Conservation (phyloP, 176 grass and related monocot species). For the Puccinellia tenuiflora region DNA sequence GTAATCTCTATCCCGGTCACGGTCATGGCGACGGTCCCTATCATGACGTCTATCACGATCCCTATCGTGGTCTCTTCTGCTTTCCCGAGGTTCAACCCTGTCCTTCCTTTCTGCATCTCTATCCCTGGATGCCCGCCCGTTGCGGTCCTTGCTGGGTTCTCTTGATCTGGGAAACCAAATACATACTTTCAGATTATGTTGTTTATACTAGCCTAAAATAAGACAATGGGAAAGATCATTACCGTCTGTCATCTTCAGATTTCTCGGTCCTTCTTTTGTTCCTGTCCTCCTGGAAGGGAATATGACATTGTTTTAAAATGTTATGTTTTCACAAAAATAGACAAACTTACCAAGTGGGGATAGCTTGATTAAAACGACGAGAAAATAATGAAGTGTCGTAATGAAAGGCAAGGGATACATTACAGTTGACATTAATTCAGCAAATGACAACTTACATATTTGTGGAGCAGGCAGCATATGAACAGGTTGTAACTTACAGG, state of each 20-base stretch:
- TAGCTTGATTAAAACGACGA: not conserved
- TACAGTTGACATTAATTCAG: conserved; percentile 21
- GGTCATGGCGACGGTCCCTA: conserved; percentile 52
- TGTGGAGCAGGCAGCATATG: conserved; percentile 23
- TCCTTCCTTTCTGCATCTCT: conserved; percentile 58
- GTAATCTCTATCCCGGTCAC: conserved; percentile 64
- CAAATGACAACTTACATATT: conserved; percentile 36
- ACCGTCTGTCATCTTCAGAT: conserved; percentile 55
- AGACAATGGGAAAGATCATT: conserved; percentile 3
- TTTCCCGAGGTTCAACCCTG: conserved; percentile 50
- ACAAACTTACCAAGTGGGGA: not conserved
- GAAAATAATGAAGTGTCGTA: not conserved
- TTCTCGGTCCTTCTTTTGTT: conserved; percentile 59
- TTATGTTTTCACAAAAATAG: not conserved
- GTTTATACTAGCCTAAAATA: not conserved
- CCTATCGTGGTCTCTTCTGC: conserved; percentile 57
- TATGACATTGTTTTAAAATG: conserved; percentile 27
- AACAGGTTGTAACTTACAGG: conserved; percentile 51
- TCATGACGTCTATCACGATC: conserved; percentile 71
- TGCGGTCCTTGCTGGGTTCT: conserved; percentile 71
- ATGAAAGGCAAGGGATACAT: conserved; percentile 20
- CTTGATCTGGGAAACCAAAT: conserved; percentile 45
- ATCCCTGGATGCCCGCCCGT: conserved; percentile 52
- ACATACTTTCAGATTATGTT: not conserved
- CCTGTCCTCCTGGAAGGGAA: conserved; percentile 64